These are phyloP conservation scores for Fusarium citri DNA, from an alignment of 2,329 filamentous ascomycete genomes.

Conservation along the genomic window DNA sequence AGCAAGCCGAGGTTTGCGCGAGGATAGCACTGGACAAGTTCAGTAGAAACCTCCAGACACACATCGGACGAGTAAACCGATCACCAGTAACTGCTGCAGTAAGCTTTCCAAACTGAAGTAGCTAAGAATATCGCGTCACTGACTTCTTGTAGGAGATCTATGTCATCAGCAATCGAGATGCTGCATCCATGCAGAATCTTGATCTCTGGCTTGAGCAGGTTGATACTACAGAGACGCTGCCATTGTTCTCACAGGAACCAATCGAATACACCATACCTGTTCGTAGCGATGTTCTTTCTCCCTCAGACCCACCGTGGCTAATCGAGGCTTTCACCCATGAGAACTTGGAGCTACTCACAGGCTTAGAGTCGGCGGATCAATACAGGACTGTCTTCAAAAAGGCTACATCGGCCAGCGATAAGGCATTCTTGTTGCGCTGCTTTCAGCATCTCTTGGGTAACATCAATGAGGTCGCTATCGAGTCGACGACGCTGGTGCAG, in stretches of 20 bases:
- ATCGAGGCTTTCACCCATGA: background rate
- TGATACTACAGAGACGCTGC: background rate
- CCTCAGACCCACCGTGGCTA: background rate
- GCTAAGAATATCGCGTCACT: rapidly evolving
- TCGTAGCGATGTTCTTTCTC: rapidly evolving
- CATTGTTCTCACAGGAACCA: background rate
- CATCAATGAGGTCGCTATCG: background rate
- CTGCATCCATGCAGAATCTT: background rate
- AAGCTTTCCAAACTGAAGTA: background rate
- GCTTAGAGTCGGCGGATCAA: background rate
- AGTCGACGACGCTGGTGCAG: rapidly evolving
- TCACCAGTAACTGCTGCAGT: background rate
- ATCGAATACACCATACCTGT: background rate
- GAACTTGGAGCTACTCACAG: background rate
- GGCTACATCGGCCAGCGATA: background rate
- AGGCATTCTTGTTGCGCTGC: background rate
- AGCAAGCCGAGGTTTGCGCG: background rate
- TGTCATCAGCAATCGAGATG: constrained; percentile 9
- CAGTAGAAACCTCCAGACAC: background rate
- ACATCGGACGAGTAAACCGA: background rate
- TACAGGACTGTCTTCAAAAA: background rate
- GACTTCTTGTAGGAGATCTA: background rate
- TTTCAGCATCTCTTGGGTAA: background rate
- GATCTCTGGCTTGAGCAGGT: constrained; percentile 7
- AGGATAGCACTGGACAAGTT: constrained; percentile 1